phyloP scores from a whole-genome alignment of 1,284 basidiomycete species.

The Takashimella koratensis region DNA sequence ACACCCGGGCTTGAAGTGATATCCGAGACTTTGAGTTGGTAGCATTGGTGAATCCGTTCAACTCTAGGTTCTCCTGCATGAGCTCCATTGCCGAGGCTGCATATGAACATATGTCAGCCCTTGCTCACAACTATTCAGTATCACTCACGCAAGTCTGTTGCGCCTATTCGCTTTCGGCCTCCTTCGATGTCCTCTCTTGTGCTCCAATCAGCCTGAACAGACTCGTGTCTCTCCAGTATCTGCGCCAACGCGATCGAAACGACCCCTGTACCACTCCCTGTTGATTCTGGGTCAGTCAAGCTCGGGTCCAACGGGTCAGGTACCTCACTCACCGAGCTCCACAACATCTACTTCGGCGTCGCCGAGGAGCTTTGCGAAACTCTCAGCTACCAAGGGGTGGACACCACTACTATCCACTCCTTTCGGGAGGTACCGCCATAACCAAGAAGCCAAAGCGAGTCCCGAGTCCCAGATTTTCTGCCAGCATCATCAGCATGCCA shows the following conservation, averaged over 20 bases:
- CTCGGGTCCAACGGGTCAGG: too few species aligned
- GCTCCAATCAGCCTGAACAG: too few species aligned
- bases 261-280: constrained; percentile 77
- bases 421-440: constrained; percentile 43
- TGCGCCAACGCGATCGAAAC: constrained; percentile 65
- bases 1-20: constrained; percentile 51
- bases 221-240: too few species aligned
- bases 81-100: constrained; percentile 74
- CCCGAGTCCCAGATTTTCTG: constrained; percentile 94
- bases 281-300: not conserved
- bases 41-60: constrained; percentile 49
- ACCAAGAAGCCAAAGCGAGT: constrained; percentile 71
- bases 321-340: constrained; percentile 66
- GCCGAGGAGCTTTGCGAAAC: constrained; percentile 11
- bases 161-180: too few species aligned
- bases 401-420: not conserved
- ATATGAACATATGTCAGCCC: constrained; percentile 2
- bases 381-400: constrained; percentile 3
- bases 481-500: too few species aligned
- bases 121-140: not conserved
- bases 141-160: constrained; percentile 67
- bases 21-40: not conserved
- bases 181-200: too few species aligned
- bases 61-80: constrained; percentile 63
- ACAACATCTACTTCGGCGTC: constrained; percentile 36